Evolutionary conservation across 129 eudicot species (phyloP).

Genomic region (Smallanthus sonchifolius): DNA sequence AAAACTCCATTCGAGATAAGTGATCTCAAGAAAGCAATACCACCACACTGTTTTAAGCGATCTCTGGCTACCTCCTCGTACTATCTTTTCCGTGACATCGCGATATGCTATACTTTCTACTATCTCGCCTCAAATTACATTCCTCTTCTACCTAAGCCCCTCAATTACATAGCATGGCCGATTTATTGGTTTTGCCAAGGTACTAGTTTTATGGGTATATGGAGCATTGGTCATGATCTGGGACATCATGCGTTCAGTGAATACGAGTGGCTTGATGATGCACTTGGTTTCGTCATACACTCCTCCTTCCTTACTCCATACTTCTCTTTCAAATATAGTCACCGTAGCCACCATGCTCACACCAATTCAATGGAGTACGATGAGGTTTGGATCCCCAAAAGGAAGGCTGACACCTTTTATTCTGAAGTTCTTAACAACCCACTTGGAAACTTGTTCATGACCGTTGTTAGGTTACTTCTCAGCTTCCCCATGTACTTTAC

Average conservation of each 20-base stretch:
- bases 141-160: constrained; percentile 16
- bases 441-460: constrained; percentile 14
- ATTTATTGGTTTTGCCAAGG: constrained; percentile 23
- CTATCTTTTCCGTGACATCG: constrained; percentile 10
- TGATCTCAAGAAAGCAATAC: constrained; percentile 24
- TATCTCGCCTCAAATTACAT: background rate
- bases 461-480: constrained; percentile 1
- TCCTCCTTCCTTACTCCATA: constrained; percentile 19
- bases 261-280: constrained; percentile 21
- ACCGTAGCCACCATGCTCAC: constrained; percentile 34
- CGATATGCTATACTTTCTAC: background rate
- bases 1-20: constrained; percentile 25
- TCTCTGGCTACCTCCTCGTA: background rate
- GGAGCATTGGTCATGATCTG: constrained; percentile 25
- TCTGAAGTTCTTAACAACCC: constrained; percentile 16
- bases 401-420: constrained; percentile 3
- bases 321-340: constrained; percentile 26
- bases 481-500: constrained; percentile 25
- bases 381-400: constrained; percentile 26
- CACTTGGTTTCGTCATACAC: constrained; percentile 24
- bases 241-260: constrained; percentile 24
- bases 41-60: constrained; percentile 24
- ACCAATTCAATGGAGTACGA: constrained; percentile 28
- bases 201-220: constrained; percentile 14
- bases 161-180: constrained; percentile 25